Base-by-base conservation (phyloP, 2,329 filamentous ascomycete species). In the Didymella pinodella region DNA sequence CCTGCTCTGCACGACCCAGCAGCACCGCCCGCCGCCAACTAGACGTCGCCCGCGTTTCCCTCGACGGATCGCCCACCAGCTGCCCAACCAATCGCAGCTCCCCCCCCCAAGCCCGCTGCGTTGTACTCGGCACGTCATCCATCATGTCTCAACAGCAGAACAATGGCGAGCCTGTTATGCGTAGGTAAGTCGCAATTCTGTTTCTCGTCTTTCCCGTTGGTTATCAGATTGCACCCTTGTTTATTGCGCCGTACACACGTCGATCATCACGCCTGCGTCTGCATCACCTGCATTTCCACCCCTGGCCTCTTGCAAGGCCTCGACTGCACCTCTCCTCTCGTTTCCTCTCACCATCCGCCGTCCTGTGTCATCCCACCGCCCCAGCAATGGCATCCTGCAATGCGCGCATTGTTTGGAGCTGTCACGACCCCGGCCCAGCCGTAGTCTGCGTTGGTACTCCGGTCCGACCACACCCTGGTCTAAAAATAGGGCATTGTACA, bases 91-190 rank as follows among this genome's bases (percentile, higher is more conserved):
- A 57, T 45, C 48, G 45, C 53, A 48, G 4, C 48, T 31, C 18
- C 18, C 46, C 45, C 6, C 34, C 34, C 32, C 28, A 20, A 28
- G 7, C 54, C 32, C n/a, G 34, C 36, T 41, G 52, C 32, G 6
- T 43, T 34, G 36, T 43, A 28, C 40, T 47, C 57, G 34, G 40
- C 59, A 48, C 57, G 7, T 25, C 47, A 29, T 8, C 41, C 63
- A 69, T 32, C 56, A 78, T 78, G 76, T 75, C 76, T 64, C 73
- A 77, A 53, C 60, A 63, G 55, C 63, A 65, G 59, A 67, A 67
- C 54, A 75, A 75, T 62, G 72, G 74, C 65, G 77, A 83, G 67
- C 86, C 86, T 74, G 85, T 87, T 61, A 88, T 88, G 80, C 83
- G 86, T 81, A 88, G 88, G 88, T 90, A 86, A 68, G 84, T 75